Evolutionary conservation across 148 eudicot species (phyloP), one percentile per base, ranked within the genome.

Genomic region (Rhododendron molle): DNA sequence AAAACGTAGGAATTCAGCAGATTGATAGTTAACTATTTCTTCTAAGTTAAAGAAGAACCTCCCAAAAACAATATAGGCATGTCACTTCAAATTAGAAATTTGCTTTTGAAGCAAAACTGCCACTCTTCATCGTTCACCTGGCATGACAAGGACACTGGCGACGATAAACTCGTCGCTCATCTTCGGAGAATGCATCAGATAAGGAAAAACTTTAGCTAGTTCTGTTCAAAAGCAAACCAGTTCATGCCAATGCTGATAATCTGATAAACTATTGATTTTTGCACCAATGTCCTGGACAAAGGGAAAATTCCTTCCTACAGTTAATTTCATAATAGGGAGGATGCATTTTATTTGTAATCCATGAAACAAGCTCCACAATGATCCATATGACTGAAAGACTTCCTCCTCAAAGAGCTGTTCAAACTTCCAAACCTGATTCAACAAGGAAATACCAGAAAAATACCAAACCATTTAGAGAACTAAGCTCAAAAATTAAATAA

Each of bases 401-500:
- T 34, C 79, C 79, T 49, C 34, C 12, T 46, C 2, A 18, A 67
- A 44, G 56, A n/a, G 56, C 67, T 16, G 60, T 16, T 84, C 71
- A 74, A 74, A 74, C 71, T 74, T 84, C 85, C 32, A 74, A 36
- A 26, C 72, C 81, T 84, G 85, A 76, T 32, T 50, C 85, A 73
- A 84, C 49, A 52, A 84, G 38, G 15, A 60, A 49, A 28, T 52
- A 83, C n/a, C 14, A 21, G 13, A 72, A 49, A 20, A 30, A 30
- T 10, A 82, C 74, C 78, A 71, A 7, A 38, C 1, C 5, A 4
- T 58, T 58, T n/a, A 62, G 58, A 7, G 71, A 71, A 44, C 18
- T 21, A 46, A 52, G 8, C 32, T 52, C 50, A 28, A 13, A 54
- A 74, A 21, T 38, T 58, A 10, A 38, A 23, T 28, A 69, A 69